Conservation (phyloP, 768 basidiomycete genomes). For the Amanita exitialis region DNA sequence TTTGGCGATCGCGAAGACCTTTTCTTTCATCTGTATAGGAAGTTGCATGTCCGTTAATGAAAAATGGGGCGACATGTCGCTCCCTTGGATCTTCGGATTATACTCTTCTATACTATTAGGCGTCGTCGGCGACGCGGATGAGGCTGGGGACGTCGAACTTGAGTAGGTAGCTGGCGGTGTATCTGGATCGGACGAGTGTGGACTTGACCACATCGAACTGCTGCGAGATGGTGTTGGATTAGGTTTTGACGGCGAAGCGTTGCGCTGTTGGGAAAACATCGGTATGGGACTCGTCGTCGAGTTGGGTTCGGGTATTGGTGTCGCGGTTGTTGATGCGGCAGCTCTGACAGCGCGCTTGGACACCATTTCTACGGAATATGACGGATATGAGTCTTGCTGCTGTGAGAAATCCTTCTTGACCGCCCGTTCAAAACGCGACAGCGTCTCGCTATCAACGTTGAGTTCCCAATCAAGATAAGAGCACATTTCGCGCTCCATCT, state of each 20-base stretch:
- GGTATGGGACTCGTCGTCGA: constrained; percentile 39
- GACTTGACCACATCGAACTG: constrained; percentile 17
- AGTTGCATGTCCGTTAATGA: constrained; percentile 21
- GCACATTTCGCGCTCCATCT: constrained; percentile 94
- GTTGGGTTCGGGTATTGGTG: constrained; percentile 31
- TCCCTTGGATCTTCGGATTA: constrained; percentile 36
- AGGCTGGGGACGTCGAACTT: constrained; percentile 45
- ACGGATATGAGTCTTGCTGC: constrained; percentile 45
- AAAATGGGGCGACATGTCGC: constrained; percentile 30
- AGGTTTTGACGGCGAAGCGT: constrained; percentile 21
- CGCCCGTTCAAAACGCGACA: constrained; percentile 50
- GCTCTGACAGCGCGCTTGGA: constrained; percentile 48
- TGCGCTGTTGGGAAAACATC: constrained; percentile 28
- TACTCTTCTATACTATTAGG: constrained; percentile 42
- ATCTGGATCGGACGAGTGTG: constrained; percentile 24
- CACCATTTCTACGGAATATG: constrained; percentile 50
- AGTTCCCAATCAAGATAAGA: constrained; percentile 90
- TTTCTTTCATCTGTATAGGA: constrained; percentile 32
- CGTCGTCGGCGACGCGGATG: constrained; percentile 52
- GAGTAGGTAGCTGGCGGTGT: constrained; percentile 48
- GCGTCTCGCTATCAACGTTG: constrained; percentile 55
- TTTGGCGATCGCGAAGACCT: constrained; percentile 57
- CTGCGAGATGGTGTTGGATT: constrained; percentile 22
- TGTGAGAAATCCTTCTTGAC: constrained; percentile 49
- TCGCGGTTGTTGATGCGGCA: constrained; percentile 26